Evolutionary conservation across 23 red algal genomes (phyloP).

Genomic region (Pyropia haitanensis): DNA sequence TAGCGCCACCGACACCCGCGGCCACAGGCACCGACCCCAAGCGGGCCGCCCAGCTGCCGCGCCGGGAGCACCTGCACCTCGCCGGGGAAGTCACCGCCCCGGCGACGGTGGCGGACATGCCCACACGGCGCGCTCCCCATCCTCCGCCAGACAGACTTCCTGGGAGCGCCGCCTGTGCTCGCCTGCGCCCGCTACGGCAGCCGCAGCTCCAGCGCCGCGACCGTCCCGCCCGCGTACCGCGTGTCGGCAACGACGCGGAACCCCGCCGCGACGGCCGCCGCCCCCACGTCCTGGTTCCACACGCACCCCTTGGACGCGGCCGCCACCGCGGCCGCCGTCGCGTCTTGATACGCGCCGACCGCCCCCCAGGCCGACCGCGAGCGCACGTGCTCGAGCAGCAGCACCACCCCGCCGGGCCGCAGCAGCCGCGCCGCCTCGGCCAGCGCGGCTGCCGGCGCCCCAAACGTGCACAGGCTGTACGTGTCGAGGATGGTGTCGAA

Average conservation of each 20-base stretch:
- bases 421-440: constrained; percentile 49
- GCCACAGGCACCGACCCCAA: no score
- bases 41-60: no score
- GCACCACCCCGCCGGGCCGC: constrained; percentile 28
- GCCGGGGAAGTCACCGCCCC: no score
- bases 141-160: no score
- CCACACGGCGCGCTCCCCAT: no score
- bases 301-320: constrained; percentile 61
- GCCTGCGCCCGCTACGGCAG: no score
- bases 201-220: no score
- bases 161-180: no score
- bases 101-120: no score
- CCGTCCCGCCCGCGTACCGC: no score
- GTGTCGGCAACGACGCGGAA: constrained; percentile 15
- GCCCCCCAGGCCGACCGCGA: constrained; percentile 13
- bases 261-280: constrained; percentile 12
- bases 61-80: no score
- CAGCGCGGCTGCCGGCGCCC: constrained; percentile 20
- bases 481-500: constrained; percentile 85
- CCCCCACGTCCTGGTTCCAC: constrained; percentile 42
- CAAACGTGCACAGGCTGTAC: constrained; percentile 60
- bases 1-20: no score
- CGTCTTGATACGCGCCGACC: constrained; percentile 60
- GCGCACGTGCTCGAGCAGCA: constrained; percentile 62
- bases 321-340: constrained; percentile 17